A percentile compares a stretch with the other conserved stretches of the same genome.
phyloP scores from a whole-genome alignment of 2,329 filamentous ascomycete genomes.

The Pseudogymnoascus sp. region DNA sequence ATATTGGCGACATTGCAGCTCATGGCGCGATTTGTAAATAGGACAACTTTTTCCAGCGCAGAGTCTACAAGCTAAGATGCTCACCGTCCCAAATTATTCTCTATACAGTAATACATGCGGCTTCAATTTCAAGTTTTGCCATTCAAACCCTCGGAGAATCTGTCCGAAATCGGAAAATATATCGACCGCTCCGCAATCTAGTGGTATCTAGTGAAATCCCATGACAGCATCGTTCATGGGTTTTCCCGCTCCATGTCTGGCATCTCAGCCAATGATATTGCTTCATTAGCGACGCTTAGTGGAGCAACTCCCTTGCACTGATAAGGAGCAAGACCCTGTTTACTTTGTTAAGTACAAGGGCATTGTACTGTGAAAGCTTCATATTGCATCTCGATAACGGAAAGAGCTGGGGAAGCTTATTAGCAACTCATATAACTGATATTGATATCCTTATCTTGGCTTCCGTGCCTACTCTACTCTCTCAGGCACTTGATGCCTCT shows the following conservation, averaged over 20 bases:
- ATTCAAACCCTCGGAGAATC: slow-evolving; percentile 1
- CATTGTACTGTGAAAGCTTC: background rate
- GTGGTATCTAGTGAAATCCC: background rate
- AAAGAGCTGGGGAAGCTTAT: slow-evolving; percentile 2
- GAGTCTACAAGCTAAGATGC: background rate
- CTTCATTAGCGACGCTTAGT: background rate
- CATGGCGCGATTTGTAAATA: background rate
- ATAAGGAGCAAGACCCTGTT: slow-evolving; percentile 9
- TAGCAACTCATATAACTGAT: slow-evolving; percentile 6
- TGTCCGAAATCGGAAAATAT: slow-evolving; percentile 7
- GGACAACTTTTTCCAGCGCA: background rate
- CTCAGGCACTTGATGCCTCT: background rate
- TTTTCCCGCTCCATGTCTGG: background rate
- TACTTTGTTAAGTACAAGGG: background rate
- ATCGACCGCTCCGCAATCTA: slow-evolving; percentile 2
- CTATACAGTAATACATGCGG: background rate
- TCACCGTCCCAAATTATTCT: background rate
- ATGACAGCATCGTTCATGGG: slow-evolving; percentile 6
- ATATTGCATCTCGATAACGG: slow-evolving; percentile 6
- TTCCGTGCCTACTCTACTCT: background rate
- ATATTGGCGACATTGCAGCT: background rate
- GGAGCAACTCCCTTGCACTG: slow-evolving; percentile 3
- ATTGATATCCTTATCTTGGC: slow-evolving; percentile 4
- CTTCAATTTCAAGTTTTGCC: slow-evolving; percentile 2
- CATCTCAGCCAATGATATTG: background rate